Evolutionary conservation across 805 yeast species (phyloP).

Genomic region (Zygosaccharomyces kombuchaensis): DNA sequence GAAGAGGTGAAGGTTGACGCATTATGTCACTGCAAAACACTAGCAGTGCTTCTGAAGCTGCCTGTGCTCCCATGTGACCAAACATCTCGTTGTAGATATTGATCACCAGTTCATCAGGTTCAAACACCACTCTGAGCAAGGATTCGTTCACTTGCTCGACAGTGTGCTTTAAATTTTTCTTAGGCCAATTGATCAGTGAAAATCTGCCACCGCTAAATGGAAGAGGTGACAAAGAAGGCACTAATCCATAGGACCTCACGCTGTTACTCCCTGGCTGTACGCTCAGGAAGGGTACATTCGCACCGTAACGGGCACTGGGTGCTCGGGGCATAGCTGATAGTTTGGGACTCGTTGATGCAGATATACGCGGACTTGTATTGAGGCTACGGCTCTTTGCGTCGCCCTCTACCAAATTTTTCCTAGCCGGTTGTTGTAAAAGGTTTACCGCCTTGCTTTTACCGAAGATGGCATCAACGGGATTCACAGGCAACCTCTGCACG

Average conservation of each 20-base stretch:
- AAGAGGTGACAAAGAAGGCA: constrained; percentile 5
- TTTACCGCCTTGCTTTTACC: constrained; percentile 3
- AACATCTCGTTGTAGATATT: constrained; percentile 26
- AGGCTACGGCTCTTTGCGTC: constrained; percentile 5
- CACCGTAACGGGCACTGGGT: constrained; percentile 8
- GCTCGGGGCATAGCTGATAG: constrained; percentile 3
- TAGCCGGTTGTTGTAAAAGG: constrained; percentile 3
- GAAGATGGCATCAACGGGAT: constrained; percentile 3
- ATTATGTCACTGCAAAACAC: constrained; percentile 18
- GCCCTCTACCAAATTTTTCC: neutral
- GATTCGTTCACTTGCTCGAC: constrained; percentile 13
- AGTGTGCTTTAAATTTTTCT: constrained; percentile 12
- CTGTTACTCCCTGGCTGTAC: neutral
- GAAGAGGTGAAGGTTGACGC: constrained; percentile 3
- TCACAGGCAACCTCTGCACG: constrained; percentile 3
- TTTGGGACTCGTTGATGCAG: constrained; percentile 12
- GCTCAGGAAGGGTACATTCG: constrained; percentile 10
- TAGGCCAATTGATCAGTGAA: constrained; percentile 5
- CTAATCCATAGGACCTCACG: neutral
- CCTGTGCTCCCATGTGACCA: constrained; percentile 26
- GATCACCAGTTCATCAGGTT: constrained; percentile 29
- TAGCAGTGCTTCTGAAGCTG: constrained; percentile 25
- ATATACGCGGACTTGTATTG: constrained; percentile 11
- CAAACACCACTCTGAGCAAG: constrained; percentile 17
- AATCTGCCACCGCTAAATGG: constrained; percentile 5